A percentile compares a stretch with the other conserved stretches of the same genome.
Evolutionary conservation across 2,329 filamentous ascomycete species (phyloP).

Genomic region (Pyrenophora seminiperda): DNA sequence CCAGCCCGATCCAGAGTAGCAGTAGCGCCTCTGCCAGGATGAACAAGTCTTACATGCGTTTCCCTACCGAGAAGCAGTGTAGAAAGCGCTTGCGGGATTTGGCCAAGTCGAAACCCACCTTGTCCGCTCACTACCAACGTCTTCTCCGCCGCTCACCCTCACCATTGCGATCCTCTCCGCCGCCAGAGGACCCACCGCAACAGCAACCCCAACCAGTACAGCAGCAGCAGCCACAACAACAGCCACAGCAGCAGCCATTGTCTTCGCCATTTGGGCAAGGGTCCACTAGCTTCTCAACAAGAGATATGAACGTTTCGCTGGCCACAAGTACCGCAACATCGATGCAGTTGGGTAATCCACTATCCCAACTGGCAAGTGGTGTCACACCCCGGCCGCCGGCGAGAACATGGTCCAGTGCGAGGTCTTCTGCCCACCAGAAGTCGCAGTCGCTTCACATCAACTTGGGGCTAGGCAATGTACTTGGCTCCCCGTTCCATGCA

Average conservation of each 20-base stretch:
- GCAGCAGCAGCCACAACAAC: conserved; percentile 23
- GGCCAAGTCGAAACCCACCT: conserved; percentile 65
- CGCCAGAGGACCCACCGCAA: conserved; percentile 38
- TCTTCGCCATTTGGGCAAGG: conserved; percentile 44
- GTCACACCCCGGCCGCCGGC: conserved; percentile 42
- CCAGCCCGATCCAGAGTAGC: conserved; percentile 51
- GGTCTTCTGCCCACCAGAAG: conserved; percentile 58
- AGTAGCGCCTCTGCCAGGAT: conserved; percentile 53
- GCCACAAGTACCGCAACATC: conserved; percentile 57
- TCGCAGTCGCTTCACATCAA: conserved; percentile 57
- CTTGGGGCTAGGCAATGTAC: conserved; percentile 48
- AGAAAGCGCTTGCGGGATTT: conserved; percentile 63
- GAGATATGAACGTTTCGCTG: conserved; percentile 58
- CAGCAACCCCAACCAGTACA: conserved; percentile 28
- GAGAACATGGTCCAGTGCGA: conserved; percentile 51
- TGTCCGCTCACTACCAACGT: conserved; percentile 68
- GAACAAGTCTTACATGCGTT: conserved; percentile 51
- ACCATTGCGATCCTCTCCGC: conserved; percentile 54
- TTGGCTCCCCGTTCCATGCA: conserved; percentile 53
- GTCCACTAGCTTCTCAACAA: conserved; percentile 50
- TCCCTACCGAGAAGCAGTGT: conserved; percentile 65
- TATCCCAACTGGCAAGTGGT: conserved; percentile 53
- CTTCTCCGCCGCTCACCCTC: conserved; percentile 66
- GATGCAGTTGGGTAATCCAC: conserved; percentile 57
- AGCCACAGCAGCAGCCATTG: conserved; percentile 45